Percentiles rank a stretch among this genome's conserved stretches.
Conservation (phyloP, 176 grass and related monocot genomes). For the Oryza brachyantha region DNA sequence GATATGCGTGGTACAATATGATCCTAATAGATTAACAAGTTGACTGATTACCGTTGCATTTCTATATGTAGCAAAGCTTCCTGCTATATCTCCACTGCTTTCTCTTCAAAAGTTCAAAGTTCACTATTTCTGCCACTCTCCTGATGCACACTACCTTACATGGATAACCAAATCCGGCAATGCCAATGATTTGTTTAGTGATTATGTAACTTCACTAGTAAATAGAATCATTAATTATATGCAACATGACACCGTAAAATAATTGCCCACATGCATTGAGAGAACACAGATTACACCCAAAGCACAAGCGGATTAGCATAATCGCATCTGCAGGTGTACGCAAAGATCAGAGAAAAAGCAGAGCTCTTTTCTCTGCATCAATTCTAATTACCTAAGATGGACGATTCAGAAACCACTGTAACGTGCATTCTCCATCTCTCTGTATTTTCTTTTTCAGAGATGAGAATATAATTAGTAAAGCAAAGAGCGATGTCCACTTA, state of each 20-base stretch:
- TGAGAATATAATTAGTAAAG: neutral
- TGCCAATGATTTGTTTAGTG: neutral
- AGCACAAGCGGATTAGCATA: neutral
- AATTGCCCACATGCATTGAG: neutral
- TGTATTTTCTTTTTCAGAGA: neutral
- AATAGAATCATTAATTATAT: no score
- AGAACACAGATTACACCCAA: slow-evolving; percentile 8
- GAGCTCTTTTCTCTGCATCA: neutral
- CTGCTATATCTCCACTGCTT: no score
- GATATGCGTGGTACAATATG: neutral
- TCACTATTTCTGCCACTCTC: neutral
- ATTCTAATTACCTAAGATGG: neutral
- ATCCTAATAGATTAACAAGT: neutral
- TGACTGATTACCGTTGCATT: neutral
- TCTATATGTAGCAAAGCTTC: no score
- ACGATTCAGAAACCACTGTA: neutral
- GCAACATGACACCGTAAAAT: neutral
- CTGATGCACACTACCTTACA: neutral
- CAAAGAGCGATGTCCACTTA: slow-evolving; percentile 19
- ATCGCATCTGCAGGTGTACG: neutral
- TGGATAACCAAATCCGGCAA: neutral
- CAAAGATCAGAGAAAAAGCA: neutral
- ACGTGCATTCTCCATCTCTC: neutral
- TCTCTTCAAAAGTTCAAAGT: no score
- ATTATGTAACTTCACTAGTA: neutral